Evolutionary conservation across 192 early-diverging fungal species (phyloP), one percentile per base, ranked within the genome.

Genomic region (Chytriomyces sp.): DNA sequence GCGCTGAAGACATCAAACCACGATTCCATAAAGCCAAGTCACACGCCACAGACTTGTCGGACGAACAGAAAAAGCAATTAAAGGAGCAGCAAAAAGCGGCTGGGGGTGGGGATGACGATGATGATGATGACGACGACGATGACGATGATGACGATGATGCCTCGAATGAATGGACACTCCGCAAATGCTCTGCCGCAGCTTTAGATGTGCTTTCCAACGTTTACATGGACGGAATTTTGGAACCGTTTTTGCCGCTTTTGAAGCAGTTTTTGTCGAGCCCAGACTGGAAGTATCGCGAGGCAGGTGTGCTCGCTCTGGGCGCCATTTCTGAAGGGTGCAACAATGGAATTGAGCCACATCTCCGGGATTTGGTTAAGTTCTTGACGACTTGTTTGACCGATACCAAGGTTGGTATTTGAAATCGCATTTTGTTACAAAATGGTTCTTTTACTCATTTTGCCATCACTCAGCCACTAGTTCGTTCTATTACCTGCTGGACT

Each of bases 401-500:
- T 81, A 82, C 88, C 59, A 78, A 80, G 68, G 82, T 82, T n/a
- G 26, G 73, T 72, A 43, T 48, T 61, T 76, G 11, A 57, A 11
- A 18, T 57, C 5, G 53, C 20, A 57, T 20, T n/a, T 57, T 57
- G 16, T 20, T 5, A 13, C 13, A 57, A 5, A 20, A 13, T n/a
- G 0, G 3, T 62, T 4, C 10, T 61, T 73, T 10, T 3, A 61
- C 8, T 61, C 45, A 7, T 26, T 45, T 62, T 45, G 28, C 13
- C 43, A 16, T 6, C 20, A 5, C n/a, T 5, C 85, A 94, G 92
- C 92, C 96, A 7, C 88, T 98, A 70, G 94, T 99, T 46, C 92
- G 96, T 61, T 94, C 95, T 24, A 99, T 99, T 80, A 93, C 98
- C 8, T 99, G 98, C 85, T 99, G 98, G 98, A 96, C 98, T 45